Evolutionary conservation across 331 rosid species (phyloP).

Genomic region (Quercus lobata): DNA sequence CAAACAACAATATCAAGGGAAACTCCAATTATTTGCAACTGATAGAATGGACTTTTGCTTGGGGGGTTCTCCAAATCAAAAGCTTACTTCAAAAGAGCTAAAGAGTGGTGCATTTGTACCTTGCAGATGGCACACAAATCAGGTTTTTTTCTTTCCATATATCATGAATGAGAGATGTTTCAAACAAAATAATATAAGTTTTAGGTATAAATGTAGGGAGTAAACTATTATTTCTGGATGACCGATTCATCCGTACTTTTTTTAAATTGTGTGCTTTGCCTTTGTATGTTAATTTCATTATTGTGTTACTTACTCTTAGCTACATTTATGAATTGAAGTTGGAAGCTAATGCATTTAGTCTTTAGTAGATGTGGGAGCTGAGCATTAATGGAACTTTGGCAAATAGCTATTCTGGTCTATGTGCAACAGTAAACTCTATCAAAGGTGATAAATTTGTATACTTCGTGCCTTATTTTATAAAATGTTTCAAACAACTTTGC

Average conservation of each 20-base stretch:
- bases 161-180: not conserved
- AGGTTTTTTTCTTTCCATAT: slow-evolving; percentile 38
- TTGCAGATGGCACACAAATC: slow-evolving; percentile 65
- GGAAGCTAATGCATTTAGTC: too few relatives aligned
- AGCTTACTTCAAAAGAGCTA: slow-evolving; percentile 56
- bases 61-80: slow-evolving; percentile 65
- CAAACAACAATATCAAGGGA: slow-evolving; percentile 49
- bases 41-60: slow-evolving; percentile 51
- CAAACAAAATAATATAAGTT: not conserved
- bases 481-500: not conserved
- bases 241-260: not conserved
- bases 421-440: not conserved
- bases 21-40: slow-evolving; percentile 54
- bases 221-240: not conserved
- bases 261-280: too few relatives aligned
- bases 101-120: slow-evolving; percentile 64
- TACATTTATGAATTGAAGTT: too few relatives aligned
- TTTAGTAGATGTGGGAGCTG: too few relatives aligned
- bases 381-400: too few relatives aligned
- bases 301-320: too few relatives aligned
- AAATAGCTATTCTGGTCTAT: too few relatives aligned
- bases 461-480: not conserved
- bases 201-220: not conserved
- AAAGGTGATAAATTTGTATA: slow-evolving; percentile 41
- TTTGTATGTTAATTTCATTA: too few relatives aligned